Evolutionary conservation across 140 eudicot species (phyloP), one percentile per base, ranked within the genome.

Genomic region (Senecio squalidus): DNA sequence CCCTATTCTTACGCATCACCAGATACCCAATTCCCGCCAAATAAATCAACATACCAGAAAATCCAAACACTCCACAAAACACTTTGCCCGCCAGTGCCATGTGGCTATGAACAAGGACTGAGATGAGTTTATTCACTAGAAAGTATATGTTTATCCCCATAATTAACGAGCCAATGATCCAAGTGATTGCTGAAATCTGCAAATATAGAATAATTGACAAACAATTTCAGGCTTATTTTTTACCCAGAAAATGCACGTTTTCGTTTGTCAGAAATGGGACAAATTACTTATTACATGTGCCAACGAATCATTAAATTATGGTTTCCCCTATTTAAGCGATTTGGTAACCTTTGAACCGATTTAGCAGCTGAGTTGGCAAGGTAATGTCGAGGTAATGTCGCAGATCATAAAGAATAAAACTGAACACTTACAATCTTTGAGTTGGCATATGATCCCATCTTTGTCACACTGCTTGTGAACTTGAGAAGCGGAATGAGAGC

Each of bases 401-500:
- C n/a, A n/a, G 38, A 0, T 33, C 39, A 33, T 33, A 34, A 16
- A 16, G 21, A 41, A 31, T 15, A 5, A 33, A 39, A 38, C 56
- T 24, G 47, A 36, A 23, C 60, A 34, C 74, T 81, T 77, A 87
- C 98, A 55, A 40, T 45, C 22, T 60, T 29, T 9, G 98, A 82
- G 80, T 92, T 92, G 66, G 81, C 96, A 60, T 92, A 62, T 73
- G 58, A n/a, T n/a, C 98, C 98, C 98, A 92, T 92, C 78, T 92
- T 92, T 28, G 96, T 77, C 70, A 73, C 80, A 66, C 96, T 84
- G 66, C 98, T 92, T 30, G 98, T 88, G 80, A 92, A 92, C 76
- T 92, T 92, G 73, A 92, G 96, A 34, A 92, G 96, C 27, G 98
- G 98, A 71, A 92, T 70, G 38, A 92, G 95, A 45, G 98, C 98